phyloP scores from a whole-genome alignment of 2,329 filamentous ascomycete genomes.

The Grosmannia penicillata region DNA sequence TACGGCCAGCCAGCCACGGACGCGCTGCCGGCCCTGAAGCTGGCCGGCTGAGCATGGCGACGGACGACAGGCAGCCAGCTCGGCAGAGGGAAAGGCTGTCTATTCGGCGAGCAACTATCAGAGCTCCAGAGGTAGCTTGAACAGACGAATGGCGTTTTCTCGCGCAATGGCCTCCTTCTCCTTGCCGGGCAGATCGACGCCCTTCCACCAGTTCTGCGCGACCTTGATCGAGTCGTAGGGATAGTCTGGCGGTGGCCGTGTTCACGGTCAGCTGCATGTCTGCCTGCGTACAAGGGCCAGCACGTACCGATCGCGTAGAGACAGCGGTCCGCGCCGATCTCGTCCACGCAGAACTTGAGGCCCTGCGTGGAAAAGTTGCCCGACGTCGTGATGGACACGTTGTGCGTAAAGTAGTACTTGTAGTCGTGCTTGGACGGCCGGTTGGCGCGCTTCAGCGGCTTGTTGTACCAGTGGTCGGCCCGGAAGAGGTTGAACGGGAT shows the following conservation, averaged over 20 bases:
- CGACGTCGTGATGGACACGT: conserved; percentile 25
- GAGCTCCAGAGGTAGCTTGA: conserved; percentile 18
- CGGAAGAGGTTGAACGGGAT: conserved; percentile 27
- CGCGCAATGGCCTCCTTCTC: conserved; percentile 16
- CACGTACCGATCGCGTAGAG: conserved; percentile 24
- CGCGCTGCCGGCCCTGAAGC: conserved; percentile 24
- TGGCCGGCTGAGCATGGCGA: no score
- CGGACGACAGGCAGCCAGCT: no score
- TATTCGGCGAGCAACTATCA: no score
- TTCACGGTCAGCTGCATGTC: no score
- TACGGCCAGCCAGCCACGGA: conserved; percentile 25
- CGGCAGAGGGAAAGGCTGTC: no score
- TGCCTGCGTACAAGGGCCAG: background rate
- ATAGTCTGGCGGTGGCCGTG: conserved; percentile 16
- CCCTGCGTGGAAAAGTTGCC: conserved; percentile 24
- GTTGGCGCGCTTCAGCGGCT: conserved; percentile 21
- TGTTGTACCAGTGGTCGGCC: conserved; percentile 28
- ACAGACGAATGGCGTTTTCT: conserved; percentile 18
- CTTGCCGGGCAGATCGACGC: conserved; percentile 14
- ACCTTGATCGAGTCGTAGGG: conserved; percentile 19
- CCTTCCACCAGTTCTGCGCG: conserved; percentile 19
- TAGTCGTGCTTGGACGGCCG: conserved; percentile 25
- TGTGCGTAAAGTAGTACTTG: conserved; percentile 22
- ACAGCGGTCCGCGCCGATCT: conserved; percentile 22
- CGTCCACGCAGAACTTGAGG: conserved; percentile 24